Evolutionary conservation across 2,329 filamentous ascomycete genomes (phyloP).

Genomic region (Aciculosporium take): DNA sequence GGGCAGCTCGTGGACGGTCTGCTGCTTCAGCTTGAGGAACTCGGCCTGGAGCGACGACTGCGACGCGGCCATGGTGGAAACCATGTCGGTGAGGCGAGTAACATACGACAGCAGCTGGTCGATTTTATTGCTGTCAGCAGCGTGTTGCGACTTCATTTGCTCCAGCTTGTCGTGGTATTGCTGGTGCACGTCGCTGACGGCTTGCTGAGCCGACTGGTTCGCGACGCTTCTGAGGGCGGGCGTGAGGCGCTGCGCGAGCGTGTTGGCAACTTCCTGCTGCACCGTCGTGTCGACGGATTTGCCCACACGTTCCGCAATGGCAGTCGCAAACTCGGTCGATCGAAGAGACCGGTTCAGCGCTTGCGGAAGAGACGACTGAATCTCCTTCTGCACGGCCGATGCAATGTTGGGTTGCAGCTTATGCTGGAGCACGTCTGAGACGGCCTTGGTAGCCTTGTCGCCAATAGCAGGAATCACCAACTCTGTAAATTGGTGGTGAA

Average conservation of each 20-base stretch:
- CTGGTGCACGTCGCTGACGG: constrained; percentile 54
- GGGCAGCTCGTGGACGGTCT: constrained; percentile 30
- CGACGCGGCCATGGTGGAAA: constrained; percentile 53
- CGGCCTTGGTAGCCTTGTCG: constrained; percentile 48
- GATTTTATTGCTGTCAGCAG: constrained; percentile 48
- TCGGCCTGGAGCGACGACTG: constrained; percentile 56
- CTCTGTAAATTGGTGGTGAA: constrained; percentile 60
- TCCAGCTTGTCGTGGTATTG: constrained; percentile 38
- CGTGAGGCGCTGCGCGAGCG: constrained; percentile 48
- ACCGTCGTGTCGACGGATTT: constrained; percentile 52
- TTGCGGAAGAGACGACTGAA: constrained; percentile 56
- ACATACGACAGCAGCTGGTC: constrained; percentile 57
- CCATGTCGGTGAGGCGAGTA: constrained; percentile 50
- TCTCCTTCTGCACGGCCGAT: constrained; percentile 55
- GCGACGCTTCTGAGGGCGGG: constrained; percentile 53
- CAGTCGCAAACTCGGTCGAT: constrained; percentile 57
- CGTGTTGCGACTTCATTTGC: constrained; percentile 35
- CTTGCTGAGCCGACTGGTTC: constrained; percentile 50
- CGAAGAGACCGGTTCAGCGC: constrained; percentile 42
- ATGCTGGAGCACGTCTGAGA: constrained; percentile 57
- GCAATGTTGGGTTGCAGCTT: constrained; percentile 53
- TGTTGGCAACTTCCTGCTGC: constrained; percentile 51
- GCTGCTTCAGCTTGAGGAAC: constrained; percentile 42
- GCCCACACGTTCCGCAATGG: constrained; percentile 54
- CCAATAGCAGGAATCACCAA: constrained; percentile 63